phyloP scores from a whole-genome alignment of 1,284 basidiomycete genomes.

The Apiotrichum brassicae region DNA sequence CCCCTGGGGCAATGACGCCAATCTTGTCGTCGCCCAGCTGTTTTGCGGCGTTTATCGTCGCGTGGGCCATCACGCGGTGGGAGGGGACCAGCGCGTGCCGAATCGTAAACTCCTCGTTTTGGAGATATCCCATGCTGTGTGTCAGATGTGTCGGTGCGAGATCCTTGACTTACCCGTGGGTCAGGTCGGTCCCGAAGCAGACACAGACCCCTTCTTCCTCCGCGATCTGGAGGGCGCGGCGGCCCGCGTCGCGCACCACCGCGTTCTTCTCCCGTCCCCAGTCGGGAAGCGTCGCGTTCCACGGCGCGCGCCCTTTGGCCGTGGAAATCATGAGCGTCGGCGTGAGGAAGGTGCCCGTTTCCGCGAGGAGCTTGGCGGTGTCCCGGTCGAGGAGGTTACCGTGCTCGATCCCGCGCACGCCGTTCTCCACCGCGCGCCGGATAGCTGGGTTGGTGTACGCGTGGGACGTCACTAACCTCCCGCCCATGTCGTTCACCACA shows the following conservation, averaged over 20 bases:
- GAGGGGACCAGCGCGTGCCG: slow-evolving; percentile 48
- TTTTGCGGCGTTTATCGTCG: slow-evolving; percentile 50
- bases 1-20: slow-evolving; percentile 45
- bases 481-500: slow-evolving; percentile 49
- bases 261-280: slow-evolving; percentile 20
- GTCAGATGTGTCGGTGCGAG: not conserved
- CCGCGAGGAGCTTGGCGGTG: slow-evolving; percentile 33
- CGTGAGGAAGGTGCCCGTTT: slow-evolving; percentile 48
- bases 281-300: slow-evolving; percentile 13
- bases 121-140: slow-evolving; percentile 13
- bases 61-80: slow-evolving; percentile 48
- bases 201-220: slow-evolving; percentile 30
- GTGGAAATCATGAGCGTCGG: slow-evolving; percentile 45
- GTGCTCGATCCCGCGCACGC: slow-evolving; percentile 50
- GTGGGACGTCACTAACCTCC: slow-evolving; percentile 30
- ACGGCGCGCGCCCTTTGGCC: slow-evolving; percentile 17
- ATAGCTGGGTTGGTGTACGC: slow-evolving; percentile 33
- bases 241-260: slow-evolving; percentile 16
- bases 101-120: slow-evolving; percentile 46
- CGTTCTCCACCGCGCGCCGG: slow-evolving; percentile 31
- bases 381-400: slow-evolving; percentile 44
- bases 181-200: slow-evolving; percentile 18
- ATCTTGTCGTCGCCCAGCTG: slow-evolving; percentile 46
- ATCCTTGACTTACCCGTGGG: slow-evolving; percentile 1
- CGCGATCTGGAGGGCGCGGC: slow-evolving; percentile 19